These are phyloP conservation scores for Cucurbita ficifolia DNA, from an alignment of 306 rosid species.

Conservation along the genomic window DNA sequence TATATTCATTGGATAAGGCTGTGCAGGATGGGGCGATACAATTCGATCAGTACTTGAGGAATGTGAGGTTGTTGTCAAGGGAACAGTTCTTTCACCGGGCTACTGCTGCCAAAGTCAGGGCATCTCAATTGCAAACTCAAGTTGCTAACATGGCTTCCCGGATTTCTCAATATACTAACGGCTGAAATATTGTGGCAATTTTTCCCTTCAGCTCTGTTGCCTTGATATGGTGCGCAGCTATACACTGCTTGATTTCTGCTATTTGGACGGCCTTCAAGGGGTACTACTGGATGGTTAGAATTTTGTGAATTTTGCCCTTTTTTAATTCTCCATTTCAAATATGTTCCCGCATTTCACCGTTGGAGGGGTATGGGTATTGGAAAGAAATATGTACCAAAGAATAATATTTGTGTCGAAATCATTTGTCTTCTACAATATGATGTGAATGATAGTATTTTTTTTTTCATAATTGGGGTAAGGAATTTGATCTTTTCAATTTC, in stretches of 20 bases:
- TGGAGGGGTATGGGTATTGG: constrained; percentile 1
- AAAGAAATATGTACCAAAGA: not conserved
- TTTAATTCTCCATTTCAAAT: not conserved
- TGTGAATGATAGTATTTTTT: not conserved
- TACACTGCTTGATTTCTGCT: constrained; percentile 1
- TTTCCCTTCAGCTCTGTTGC: not conserved
- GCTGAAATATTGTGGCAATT: constrained; percentile 2
- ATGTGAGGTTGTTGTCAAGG: constrained; percentile 65
- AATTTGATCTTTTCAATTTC: not conserved
- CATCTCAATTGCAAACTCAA: constrained; percentile 78
- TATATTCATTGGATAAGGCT: constrained; percentile 73
- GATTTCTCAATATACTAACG: constrained; percentile 37
- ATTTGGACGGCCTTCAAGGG: not conserved
- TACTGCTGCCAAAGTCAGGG: constrained; percentile 53
- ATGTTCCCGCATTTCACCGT: not conserved
- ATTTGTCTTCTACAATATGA: not conserved
- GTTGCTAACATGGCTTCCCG: constrained; percentile 72
- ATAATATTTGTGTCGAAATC: constrained; percentile 5
- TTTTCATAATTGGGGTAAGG: not conserved
- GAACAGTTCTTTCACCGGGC: constrained; percentile 88
- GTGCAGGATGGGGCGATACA: constrained; percentile 60
- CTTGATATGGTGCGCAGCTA: not conserved
- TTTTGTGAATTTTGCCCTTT: constrained; percentile 3
- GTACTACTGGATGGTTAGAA: constrained; percentile 2
- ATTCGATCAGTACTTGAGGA: constrained; percentile 74